Evolutionary conservation across 2,329 filamentous ascomycete species (phyloP).

Genomic region (Talaromyces islandicus): DNA sequence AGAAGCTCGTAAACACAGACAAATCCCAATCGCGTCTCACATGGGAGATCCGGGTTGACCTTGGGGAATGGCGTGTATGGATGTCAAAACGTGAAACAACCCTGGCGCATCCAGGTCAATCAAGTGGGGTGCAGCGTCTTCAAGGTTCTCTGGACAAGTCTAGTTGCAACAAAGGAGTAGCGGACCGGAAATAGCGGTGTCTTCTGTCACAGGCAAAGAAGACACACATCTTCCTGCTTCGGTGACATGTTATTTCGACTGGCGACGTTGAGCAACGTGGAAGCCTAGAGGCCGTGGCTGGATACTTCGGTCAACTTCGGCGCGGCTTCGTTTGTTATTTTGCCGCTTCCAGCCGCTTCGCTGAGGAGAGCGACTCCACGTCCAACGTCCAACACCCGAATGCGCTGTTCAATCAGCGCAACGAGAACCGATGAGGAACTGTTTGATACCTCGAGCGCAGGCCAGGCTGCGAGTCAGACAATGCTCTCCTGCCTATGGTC

Average conservation of each 20-base stretch:
- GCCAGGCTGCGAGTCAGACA: neutral
- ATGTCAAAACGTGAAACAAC: neutral
- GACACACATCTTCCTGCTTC: neutral
- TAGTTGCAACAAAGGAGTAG: neutral
- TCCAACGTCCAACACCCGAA: neutral
- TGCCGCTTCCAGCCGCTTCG: neutral
- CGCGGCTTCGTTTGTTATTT: neutral
- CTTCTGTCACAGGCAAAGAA: neutral
- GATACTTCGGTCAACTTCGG: neutral
- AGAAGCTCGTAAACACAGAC: neutral
- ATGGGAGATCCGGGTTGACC: neutral
- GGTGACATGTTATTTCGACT: neutral
- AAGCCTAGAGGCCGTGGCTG: neutral
- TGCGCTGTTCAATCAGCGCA: neutral
- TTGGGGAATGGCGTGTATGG: neutral
- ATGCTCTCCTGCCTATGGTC: neutral
- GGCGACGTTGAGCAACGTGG: neutral
- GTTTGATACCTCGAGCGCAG: neutral
- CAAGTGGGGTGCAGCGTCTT: slow-evolving; percentile 8
- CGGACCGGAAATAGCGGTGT: neutral
- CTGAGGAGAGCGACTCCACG: neutral
- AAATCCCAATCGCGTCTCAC: neutral
- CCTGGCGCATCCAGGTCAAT: neutral
- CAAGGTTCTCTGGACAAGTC: slow-evolving; percentile 1
- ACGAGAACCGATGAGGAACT: neutral